Evolutionary conservation across 768 basidiomycete species (phyloP).

Genomic region (Lactarius deliciosus): DNA sequence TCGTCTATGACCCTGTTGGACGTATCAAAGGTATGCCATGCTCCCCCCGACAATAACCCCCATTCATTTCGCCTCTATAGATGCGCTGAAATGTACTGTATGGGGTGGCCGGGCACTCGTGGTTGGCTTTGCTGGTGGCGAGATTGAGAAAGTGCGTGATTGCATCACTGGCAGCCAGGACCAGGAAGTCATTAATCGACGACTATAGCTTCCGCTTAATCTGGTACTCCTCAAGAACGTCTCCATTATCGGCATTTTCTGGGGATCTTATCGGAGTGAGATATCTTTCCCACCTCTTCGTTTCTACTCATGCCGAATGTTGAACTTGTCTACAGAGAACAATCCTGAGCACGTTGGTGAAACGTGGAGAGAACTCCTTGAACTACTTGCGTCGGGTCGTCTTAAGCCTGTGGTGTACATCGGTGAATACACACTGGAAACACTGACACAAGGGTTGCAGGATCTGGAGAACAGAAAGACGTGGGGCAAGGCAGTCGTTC

Average conservation of each 20-base stretch:
- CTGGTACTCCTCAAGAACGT: slow-evolving; percentile 35
- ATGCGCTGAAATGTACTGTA: slow-evolving; percentile 86
- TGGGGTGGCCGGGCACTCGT: slow-evolving; percentile 93
- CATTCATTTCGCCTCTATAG: slow-evolving; percentile 40
- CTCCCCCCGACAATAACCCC: background rate
- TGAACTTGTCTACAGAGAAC: slow-evolving; percentile 44
- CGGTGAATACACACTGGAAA: slow-evolving; percentile 66
- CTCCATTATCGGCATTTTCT: slow-evolving; percentile 16
- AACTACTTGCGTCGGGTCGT: slow-evolving; percentile 65
- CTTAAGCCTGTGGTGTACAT: slow-evolving; percentile 70
- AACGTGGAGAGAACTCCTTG: slow-evolving; percentile 73
- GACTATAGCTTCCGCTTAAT: slow-evolving; percentile 75
- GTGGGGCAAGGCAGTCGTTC: slow-evolving; percentile 87
- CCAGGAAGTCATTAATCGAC: background rate
- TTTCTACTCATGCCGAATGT: background rate
- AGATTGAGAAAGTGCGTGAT: slow-evolving; percentile 72
- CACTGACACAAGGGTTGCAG: slow-evolving; percentile 61
- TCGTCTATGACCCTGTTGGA: slow-evolving; percentile 87
- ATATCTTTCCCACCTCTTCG: background rate
- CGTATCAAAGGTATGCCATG: slow-evolving; percentile 55
- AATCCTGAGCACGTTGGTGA: slow-evolving; percentile 61
- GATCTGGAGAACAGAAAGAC: slow-evolving; percentile 83
- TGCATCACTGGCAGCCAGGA: background rate
- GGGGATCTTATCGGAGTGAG: slow-evolving; percentile 8
- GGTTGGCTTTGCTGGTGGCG: slow-evolving; percentile 88